Evolutionary conservation across 2,329 filamentous ascomycete genomes (phyloP), one percentile per base, ranked within the genome.

Genomic region (Apiospora koreana): DNA sequence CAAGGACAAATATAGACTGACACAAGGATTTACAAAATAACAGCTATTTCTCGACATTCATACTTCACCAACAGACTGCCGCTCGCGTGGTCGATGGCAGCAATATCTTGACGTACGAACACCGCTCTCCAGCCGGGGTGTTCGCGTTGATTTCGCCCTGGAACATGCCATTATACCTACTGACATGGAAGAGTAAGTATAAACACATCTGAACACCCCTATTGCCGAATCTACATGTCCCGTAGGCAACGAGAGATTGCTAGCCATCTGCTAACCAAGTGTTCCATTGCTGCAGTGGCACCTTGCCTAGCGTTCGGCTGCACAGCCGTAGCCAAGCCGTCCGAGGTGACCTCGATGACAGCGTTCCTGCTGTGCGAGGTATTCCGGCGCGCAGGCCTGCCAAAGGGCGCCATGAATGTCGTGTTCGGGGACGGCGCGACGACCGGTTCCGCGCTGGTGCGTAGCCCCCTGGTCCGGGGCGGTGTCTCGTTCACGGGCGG

Each of bases 161-260:
- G 79, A 81, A 81, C 70, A 80, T 80, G 78, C 79, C 79, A 1
- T 69, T 81, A 2, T 80, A 80, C 68, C 75, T 80, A 3, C 73
- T 80, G 12, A 80, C 79, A 1, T 80, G 79, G 79, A 80, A 80
- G 68, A 38, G 54, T 62, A 62, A 62, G 54, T 62, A 2, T 0
- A 38, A 38, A n/a, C n/a, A n/a, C n/a, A n/a, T n/a, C n/a, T n/a
- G n/a, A n/a, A n/a, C n/a, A n/a, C n/a, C n/a, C n/a, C n/a, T n/a
- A n/a, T n/a, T n/a, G n/a, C n/a, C n/a, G n/a, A n/a, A n/a, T n/a
- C n/a, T n/a, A n/a, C n/a, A n/a, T n/a, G n/a, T n/a, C n/a, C n/a
- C n/a, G n/a, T n/a, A n/a, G n/a, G n/a, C n/a, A n/a, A n/a, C n/a
- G n/a, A n/a, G n/a, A n/a, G n/a, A n/a, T n/a, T n/a, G 35, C 35